Evolutionary conservation across 768 basidiomycete species (phyloP), one percentile per base, ranked within the genome.

Genomic region (Termitomyces eurrhizus): DNA sequence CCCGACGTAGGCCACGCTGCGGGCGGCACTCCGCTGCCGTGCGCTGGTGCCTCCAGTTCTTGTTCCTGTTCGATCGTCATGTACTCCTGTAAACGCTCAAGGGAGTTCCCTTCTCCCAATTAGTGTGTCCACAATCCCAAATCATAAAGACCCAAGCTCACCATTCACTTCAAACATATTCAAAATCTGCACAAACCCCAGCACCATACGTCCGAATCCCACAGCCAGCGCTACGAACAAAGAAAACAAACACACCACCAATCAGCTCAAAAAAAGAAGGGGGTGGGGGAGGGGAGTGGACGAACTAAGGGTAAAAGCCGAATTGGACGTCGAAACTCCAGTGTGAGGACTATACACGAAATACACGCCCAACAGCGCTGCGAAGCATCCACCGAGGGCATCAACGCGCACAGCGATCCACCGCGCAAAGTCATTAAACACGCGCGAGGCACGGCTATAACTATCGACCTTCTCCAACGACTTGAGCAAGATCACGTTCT

Each of bases 41-140:
- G 39, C 16, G 39, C 7, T 62, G 58, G 5, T 69, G 76, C 57
- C 50, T 72, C 67, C 21, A 21, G 21, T 21, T 21, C 21, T 4
- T 77, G 77, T 65, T 88, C 85, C 50, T 84, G 82, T 39, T 86
- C 85, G 57, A 86, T 84, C 36, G 74, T 66, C 13, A 86, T 69
- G 67, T 84, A 88, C 4, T 69, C 86, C 51, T 87, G 80, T 0
- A 93, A 84, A 59, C 93, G 87, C 66, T 94, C 92, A 11, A 79
- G 67, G 61, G 78, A 77, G 54, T 54, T 57, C 9, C 62, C 62
- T 63, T 29, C 29, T 29, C 29, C 4, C 29, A 29, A 29, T 2
- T 29, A 4, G 29, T 29, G 4, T 2, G 29, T 29, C 2, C 29
- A 29, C 21, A 21, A 21, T 29, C 29, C 29, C 29, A 29, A 29